A percentile compares a stretch with the other conserved stretches of the same genome.
Evolutionary conservation across 148 eudicot species (phyloP).

Genomic region (Rhododendron molle): DNA sequence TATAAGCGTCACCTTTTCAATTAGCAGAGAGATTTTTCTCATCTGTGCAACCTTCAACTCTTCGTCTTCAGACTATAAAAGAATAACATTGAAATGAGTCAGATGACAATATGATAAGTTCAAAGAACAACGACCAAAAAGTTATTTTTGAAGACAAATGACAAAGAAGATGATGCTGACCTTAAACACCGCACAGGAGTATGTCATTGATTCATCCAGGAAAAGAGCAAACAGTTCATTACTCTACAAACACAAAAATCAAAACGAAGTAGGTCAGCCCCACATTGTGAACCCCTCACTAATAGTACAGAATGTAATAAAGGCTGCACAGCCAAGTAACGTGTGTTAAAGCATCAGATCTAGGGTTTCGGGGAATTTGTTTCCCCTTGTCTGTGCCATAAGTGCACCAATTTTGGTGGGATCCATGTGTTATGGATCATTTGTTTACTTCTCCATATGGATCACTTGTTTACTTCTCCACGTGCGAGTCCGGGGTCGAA

Average conservation of each 20-base stretch:
- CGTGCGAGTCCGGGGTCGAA: not conserved
- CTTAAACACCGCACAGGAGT: slow-evolving; percentile 91
- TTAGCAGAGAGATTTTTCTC: slow-evolving; percentile 63
- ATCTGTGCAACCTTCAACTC: slow-evolving; percentile 78
- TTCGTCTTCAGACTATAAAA: slow-evolving; percentile 57
- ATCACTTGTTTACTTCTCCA: not conserved
- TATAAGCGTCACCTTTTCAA: slow-evolving; percentile 47
- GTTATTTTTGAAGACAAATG: not conserved
- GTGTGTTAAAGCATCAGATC: not conserved
- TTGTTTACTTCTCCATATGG: too few relatives aligned
- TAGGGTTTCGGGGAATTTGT: not conserved
- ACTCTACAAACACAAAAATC: slow-evolving; percentile 44
- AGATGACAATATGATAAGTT: not conserved
- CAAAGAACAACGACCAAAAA: not conserved
- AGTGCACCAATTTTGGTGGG: not conserved
- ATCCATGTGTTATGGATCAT: not conserved
- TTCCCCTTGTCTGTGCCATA: not conserved
- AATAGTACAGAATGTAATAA: not conserved
- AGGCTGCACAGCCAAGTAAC: not conserved
- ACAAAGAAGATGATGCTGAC: slow-evolving; percentile 30
- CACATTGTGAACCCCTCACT: not conserved
- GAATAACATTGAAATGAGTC: not conserved
- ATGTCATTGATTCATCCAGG: slow-evolving; percentile 95
- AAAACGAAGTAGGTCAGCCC: not conserved
- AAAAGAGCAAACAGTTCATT: slow-evolving; percentile 88